These are phyloP conservation scores for Leptographium wingfieldii DNA, from an alignment of 2,329 filamentous ascomycete genomes.

Conservation along the genomic window DNA sequence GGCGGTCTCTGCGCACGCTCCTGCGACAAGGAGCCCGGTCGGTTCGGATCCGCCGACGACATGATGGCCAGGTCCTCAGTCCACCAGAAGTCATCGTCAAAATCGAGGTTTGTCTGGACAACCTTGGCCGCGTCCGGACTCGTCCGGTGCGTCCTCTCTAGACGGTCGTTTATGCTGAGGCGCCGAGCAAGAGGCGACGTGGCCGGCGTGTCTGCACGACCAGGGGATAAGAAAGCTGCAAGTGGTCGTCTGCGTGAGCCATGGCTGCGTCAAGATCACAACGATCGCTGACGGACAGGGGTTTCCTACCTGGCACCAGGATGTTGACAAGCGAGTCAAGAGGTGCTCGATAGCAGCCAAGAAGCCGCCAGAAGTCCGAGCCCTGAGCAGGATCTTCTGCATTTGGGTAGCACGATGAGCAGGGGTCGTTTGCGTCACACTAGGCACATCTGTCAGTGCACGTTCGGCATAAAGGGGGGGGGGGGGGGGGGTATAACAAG, in stretches of 20 bases:
- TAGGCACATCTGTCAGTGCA: slow-evolving; percentile 14
- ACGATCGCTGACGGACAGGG: not conserved
- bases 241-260: not conserved
- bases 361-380: slow-evolving; percentile 32
- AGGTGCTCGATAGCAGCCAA: slow-evolving; percentile 40
- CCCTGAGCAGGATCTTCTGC: slow-evolving; percentile 15
- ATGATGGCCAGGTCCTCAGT: slow-evolving; percentile 34
- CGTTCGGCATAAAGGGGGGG: not conserved
- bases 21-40: slow-evolving; percentile 31
- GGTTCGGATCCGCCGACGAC: slow-evolving; percentile 23
- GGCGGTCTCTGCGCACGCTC: slow-evolving; percentile 27
- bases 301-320: slow-evolving; percentile 33
- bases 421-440: slow-evolving; percentile 40
- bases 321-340: slow-evolving; percentile 34
- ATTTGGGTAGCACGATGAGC: slow-evolving; percentile 28
- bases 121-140: slow-evolving; percentile 26
- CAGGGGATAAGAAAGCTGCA: slow-evolving; percentile 2
- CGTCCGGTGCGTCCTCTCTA: slow-evolving; percentile 33
- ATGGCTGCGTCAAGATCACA: not conserved
- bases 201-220: slow-evolving; percentile 30
- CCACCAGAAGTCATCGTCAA: slow-evolving; percentile 46
- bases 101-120: slow-evolving; percentile 35
- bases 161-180: slow-evolving; percentile 38
- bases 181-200: slow-evolving; percentile 36
- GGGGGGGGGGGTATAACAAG: not conserved